Percentiles rank a stretch among this genome's conserved stretches.
These are phyloP conservation scores for Lablab purpureus DNA, from an alignment of 306 rosid genomes.

Conservation along the genomic window DNA sequence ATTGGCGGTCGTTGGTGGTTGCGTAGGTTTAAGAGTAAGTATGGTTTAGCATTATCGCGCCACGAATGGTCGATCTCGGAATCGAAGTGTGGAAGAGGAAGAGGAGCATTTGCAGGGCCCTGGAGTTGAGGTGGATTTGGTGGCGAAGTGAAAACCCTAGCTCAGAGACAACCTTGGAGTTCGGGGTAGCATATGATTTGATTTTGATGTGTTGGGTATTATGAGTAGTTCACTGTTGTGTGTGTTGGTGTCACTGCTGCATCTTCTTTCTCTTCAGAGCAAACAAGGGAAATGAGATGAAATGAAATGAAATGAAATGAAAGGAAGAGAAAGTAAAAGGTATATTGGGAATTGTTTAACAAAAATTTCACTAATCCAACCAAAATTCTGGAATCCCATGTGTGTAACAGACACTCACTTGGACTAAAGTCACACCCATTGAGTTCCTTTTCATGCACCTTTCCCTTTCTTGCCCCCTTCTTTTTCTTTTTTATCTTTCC, in stretches of 20 bases:
- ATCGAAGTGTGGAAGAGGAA: not conserved
- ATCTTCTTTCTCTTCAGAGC: not conserved
- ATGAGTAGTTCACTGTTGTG: not conserved
- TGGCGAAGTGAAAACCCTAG: slow-evolving; percentile 44
- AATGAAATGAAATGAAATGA: not conserved
- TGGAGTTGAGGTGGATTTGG: slow-evolving; percentile 20
- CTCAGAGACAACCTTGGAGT: slow-evolving; percentile 50
- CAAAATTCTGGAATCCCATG: slow-evolving; percentile 52
- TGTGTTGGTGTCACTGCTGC: not conserved
- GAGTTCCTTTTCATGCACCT: slow-evolving; percentile 51
- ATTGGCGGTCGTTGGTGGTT: slow-evolving; percentile 5
- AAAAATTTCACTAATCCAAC: slow-evolving; percentile 42
- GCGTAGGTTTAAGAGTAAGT: slow-evolving; percentile 28
- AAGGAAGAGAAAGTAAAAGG: not conserved
- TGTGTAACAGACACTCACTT: slow-evolving; percentile 43
- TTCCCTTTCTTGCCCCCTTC: slow-evolving; percentile 57
- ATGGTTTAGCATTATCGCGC: slow-evolving; percentile 33
- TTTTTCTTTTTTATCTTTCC: slow-evolving; percentile 45
- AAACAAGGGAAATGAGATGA: slow-evolving; percentile 4
- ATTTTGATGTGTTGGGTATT: slow-evolving; percentile 39
- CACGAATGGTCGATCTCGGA: slow-evolving; percentile 55
- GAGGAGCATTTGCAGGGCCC: slow-evolving; percentile 36
- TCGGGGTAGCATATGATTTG: slow-evolving; percentile 38
- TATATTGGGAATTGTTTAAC: slow-evolving; percentile 45
- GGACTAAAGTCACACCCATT: slow-evolving; percentile 43